Evolutionary conservation across 2,329 filamentous ascomycete genomes (phyloP).

Genomic region (Fusarium metavorans): DNA sequence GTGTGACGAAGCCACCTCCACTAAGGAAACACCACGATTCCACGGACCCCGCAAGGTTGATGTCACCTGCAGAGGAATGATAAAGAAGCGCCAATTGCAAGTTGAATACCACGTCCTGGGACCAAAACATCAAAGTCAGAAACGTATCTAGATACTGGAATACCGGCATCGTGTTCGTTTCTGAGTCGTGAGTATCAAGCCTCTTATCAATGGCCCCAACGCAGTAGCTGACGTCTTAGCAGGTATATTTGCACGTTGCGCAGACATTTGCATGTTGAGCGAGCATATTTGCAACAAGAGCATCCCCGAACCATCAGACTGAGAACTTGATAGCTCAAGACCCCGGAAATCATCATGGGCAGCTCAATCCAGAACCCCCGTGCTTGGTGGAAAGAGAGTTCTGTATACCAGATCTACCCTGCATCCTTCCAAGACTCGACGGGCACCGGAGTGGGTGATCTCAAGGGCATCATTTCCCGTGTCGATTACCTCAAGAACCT

Average conservation of each 20-base stretch:
- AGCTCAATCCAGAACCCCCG: constrained; percentile 40
- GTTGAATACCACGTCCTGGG: background rate
- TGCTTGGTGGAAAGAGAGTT: constrained; percentile 70
- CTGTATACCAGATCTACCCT: constrained; percentile 72
- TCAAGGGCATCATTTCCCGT: constrained; percentile 68
- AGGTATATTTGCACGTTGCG: background rate
- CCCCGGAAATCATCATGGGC: constrained; percentile 36
- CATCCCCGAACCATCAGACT: background rate
- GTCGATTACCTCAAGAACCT: constrained; percentile 67
- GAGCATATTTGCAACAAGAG: background rate
- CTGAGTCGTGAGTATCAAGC: constrained; percentile 18
- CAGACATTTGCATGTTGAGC: background rate
- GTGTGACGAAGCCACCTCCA: constrained; percentile 23
- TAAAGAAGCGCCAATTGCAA: background rate
- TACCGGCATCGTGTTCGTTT: background rate
- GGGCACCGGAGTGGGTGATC: constrained; percentile 66
- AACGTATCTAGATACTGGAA: background rate
- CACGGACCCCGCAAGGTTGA: constrained; percentile 24
- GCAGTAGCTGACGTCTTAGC: constrained; percentile 15
- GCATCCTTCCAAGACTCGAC: constrained; percentile 72
- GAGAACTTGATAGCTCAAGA: background rate
- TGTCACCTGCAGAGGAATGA: constrained; percentile 10
- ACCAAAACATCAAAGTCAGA: background rate
- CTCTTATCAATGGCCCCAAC: constrained; percentile 24
- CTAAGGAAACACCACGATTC: constrained; percentile 1